Evolutionary conservation across 257 asterid genomes (phyloP).

Genomic region (Primulina tabacum): DNA sequence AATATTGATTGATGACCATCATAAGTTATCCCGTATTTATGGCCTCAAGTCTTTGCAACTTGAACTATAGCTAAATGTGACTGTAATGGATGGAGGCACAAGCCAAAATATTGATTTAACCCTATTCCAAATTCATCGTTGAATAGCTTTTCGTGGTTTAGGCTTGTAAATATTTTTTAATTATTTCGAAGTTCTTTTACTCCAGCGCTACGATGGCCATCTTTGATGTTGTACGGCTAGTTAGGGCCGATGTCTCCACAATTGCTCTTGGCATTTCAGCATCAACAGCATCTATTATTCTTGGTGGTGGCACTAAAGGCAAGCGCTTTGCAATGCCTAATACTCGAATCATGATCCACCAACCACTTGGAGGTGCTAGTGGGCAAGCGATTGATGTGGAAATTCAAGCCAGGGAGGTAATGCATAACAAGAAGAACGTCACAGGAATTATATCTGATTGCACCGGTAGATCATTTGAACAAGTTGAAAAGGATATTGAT

Average conservation of each 20-base stretch:
- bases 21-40: slow-evolving; percentile 3
- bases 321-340: slow-evolving; percentile 97
- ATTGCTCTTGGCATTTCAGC: slow-evolving; percentile 83
- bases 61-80: background rate
- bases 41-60: background rate
- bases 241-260: slow-evolving; percentile 61
- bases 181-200: slow-evolving; percentile 16
- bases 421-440: slow-evolving; percentile 74
- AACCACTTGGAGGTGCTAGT: slow-evolving; percentile 92
- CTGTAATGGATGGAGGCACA: too few relatives aligned
- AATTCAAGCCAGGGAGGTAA: slow-evolving; percentile 86
- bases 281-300: slow-evolving; percentile 88
- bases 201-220: slow-evolving; percentile 74
- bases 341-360: slow-evolving; percentile 87
- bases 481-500: slow-evolving; percentile 86
- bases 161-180: background rate
- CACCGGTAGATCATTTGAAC: slow-evolving; percentile 74
- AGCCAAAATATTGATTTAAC: background rate
- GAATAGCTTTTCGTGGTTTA: background rate
- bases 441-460: slow-evolving; percentile 55
- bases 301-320: slow-evolving; percentile 94
- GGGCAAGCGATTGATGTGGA: slow-evolving; percentile 90
- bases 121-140: background rate
- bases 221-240: slow-evolving; percentile 52
- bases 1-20: background rate